Conservation (phyloP, 2,329 filamentous ascomycete genomes). For the Colletotrichum tabaci region DNA sequence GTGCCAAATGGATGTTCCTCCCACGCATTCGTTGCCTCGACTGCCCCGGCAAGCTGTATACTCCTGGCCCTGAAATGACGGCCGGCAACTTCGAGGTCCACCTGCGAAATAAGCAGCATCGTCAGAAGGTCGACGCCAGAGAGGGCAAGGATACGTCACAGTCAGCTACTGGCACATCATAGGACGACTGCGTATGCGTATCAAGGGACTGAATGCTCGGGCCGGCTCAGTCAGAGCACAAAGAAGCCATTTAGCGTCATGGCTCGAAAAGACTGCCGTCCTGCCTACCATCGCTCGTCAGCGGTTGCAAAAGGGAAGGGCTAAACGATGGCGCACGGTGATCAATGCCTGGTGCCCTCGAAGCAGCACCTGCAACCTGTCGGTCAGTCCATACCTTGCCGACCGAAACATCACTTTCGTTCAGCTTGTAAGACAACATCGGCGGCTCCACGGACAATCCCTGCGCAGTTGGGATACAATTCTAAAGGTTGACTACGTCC, state of each 20-base stretch:
- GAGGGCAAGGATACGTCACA: conserved; percentile 46
- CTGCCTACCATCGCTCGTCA: neutral
- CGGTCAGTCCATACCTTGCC: neutral
- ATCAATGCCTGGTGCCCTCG: neutral
- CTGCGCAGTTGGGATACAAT: neutral
- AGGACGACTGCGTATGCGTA: neutral
- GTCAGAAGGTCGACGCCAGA: conserved; percentile 72
- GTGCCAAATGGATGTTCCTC: conserved; percentile 85
- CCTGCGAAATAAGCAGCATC: conserved; percentile 86
- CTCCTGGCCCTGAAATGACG: conserved; percentile 86
- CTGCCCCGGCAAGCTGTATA: conserved; percentile 95
- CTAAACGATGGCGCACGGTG: neutral
- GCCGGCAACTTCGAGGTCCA: conserved; percentile 95
- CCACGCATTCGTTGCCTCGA: conserved; percentile 93
- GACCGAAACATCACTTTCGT: neutral
- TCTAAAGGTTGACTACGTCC: neutral
- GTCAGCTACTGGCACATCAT: conserved; percentile 15
- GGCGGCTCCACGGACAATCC: neutral
- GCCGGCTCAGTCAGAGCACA: neutral
- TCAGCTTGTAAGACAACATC: neutral
- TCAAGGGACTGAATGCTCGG: neutral
- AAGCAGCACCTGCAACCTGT: neutral
- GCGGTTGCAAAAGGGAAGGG: neutral
- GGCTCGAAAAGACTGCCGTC: neutral
- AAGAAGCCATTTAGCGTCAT: conserved; percentile 8